Evolutionary conservation across 2,329 filamentous ascomycete species (phyloP).

Genomic region (Chaetomium sp.): DNA sequence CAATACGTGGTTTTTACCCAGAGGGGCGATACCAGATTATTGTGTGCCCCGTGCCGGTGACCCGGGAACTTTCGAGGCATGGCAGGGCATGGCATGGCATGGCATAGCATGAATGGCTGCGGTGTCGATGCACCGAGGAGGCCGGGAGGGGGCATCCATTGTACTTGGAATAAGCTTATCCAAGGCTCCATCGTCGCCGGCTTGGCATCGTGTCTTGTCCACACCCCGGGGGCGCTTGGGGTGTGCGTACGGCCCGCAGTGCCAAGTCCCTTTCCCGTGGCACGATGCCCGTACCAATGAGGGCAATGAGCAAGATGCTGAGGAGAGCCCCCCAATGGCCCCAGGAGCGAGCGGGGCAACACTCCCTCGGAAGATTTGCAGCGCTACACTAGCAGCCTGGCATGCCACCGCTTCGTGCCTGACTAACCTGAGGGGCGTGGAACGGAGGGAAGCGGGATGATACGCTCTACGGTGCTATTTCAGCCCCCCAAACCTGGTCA

Average conservation of each 20-base stretch:
- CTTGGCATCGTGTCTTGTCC: constrained; percentile 11
- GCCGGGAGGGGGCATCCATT: not conserved
- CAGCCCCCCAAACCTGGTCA: constrained; percentile 34
- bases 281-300: constrained; percentile 6
- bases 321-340: not conserved
- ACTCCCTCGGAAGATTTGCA: constrained; percentile 29
- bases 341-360: constrained; percentile 11
- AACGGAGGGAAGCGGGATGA: constrained; percentile 29
- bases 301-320: not conserved
- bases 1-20: constrained; percentile 10
- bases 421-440: constrained; percentile 23
- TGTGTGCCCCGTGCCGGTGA: constrained; percentile 1
- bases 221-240: not conserved
- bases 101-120: not conserved
- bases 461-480: constrained; percentile 22
- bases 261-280: constrained; percentile 13
- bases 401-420: constrained; percentile 20
- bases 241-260: constrained; percentile 8
- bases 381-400: constrained; percentile 19
- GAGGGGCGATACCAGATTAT: not conserved
- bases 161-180: constrained; percentile 21
- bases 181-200: constrained; percentile 12
- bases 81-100: too few relatives aligned
- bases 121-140: not conserved
- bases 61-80: constrained; percentile 11